Percentiles rank a stretch among this genome's conserved stretches.
Conservation (phyloP, 352 stramenopile species). For the Phytophthora kernoviae region DNA sequence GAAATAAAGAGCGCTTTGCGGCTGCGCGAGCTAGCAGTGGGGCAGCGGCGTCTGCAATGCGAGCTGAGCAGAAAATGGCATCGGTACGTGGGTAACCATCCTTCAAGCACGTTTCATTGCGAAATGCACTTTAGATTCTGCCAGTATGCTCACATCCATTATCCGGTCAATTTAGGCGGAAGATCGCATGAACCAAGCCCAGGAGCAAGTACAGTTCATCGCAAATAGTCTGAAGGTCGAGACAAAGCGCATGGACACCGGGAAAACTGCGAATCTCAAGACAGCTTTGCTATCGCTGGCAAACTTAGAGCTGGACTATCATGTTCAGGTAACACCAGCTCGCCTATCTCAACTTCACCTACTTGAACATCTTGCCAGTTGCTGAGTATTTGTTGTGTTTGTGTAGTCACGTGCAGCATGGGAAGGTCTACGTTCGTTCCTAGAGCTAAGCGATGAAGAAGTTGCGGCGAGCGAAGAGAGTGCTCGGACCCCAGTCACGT, state of each 20-base stretch:
- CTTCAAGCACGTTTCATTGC: too few species aligned
- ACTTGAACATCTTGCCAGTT: not conserved
- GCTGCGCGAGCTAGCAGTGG: constrained; percentile 84
- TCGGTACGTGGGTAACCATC: constrained; percentile 42
- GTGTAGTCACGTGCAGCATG: constrained; percentile 69
- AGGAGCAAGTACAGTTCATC: constrained; percentile 89
- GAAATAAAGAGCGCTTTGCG: constrained; percentile 89
- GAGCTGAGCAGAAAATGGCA: constrained; percentile 88
- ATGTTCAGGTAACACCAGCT: constrained; percentile 60
- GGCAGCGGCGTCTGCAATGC: constrained; percentile 84
- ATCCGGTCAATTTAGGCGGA: constrained; percentile 48
- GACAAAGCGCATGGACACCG: constrained; percentile 81
- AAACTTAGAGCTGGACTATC: constrained; percentile 82
- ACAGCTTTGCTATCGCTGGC: constrained; percentile 76
- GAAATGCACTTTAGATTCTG: too few species aligned
- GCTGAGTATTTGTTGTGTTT: constrained; percentile 15
- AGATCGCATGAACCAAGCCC: constrained; percentile 86
- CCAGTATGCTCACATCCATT: not conserved
- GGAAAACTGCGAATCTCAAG: constrained; percentile 81
- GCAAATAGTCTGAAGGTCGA: constrained; percentile 87
- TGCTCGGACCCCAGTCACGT: constrained; percentile 55
- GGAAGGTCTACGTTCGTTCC: constrained; percentile 67
- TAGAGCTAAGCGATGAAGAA: constrained; percentile 66
- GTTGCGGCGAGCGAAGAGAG: constrained; percentile 59
- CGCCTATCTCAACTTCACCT: not conserved